Percentiles rank a stretch among this genome's conserved stretches.
These are phyloP conservation scores for Aquilaria sinensis DNA, from an alignment of 345 rosid species.

Conservation along the genomic window DNA sequence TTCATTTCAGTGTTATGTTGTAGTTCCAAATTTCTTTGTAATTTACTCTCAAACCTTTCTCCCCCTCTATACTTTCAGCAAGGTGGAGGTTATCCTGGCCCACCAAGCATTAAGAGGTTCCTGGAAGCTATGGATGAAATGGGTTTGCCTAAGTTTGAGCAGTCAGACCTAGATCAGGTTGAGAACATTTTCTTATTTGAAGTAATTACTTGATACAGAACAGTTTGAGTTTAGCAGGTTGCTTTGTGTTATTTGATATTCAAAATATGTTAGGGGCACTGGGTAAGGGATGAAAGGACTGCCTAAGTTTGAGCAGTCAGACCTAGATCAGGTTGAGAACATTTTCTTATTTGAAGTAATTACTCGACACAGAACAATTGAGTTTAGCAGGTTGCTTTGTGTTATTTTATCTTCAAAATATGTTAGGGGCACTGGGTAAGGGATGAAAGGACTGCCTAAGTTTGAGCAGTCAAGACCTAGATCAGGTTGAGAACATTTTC, in stretches of 20 bases:
- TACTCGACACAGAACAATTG: too few species aligned
- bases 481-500: slow-evolving; percentile 33
- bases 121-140: slow-evolving; percentile 61
- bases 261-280: too few species aligned
- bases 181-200: not conserved
- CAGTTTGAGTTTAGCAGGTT: too few species aligned
- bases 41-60: slow-evolving; percentile 9
- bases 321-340: slow-evolving; percentile 45
- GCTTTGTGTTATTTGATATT: too few species aligned
- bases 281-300: too few species aligned
- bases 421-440: too few species aligned
- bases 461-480: slow-evolving; percentile 53
- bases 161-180: slow-evolving; percentile 59
- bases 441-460: slow-evolving; percentile 19
- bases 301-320: slow-evolving; percentile 55
- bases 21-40: not conserved
- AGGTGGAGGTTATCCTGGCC: slow-evolving; percentile 32
- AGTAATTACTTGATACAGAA: too few species aligned
- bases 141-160: slow-evolving; percentile 60
- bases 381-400: too few species aligned
- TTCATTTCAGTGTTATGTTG: slow-evolving; percentile 1
- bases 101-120: slow-evolving; percentile 37
- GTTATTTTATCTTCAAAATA: too few species aligned
- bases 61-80: slow-evolving; percentile 26
- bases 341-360: not conserved